Base-by-base conservation (phyloP, 768 basidiomycete species). In the Artomyces pyxidatus region DNA sequence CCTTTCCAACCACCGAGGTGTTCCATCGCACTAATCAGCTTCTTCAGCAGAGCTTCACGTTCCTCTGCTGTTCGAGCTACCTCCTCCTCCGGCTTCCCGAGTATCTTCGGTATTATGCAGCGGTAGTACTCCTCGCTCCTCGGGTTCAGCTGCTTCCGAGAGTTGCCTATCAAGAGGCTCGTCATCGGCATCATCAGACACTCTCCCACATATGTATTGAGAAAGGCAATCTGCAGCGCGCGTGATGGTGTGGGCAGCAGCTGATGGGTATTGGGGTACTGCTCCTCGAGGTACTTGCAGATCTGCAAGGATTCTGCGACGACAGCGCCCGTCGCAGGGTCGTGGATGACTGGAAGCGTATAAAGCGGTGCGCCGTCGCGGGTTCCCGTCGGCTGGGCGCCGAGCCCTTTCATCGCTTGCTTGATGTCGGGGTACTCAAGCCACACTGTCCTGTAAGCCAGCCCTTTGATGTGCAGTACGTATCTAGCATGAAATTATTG, bases 241-340 rank as follows among this genome's bases (percentile, higher is more conserved):
- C 26, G 37, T 19, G 57, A 37, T 6, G 45, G 48, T 6, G 4
- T 14, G 2, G 49, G 54, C 28, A 60, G 32, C 9, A 60, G 41
- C 11, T 28, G 9, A 23, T 47, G 48, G 12, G 27, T 28, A 21
- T 41, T 30, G 4, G 54, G 41, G 37, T 52, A 58, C 6, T 47
- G 27, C 22, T 49, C 48, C 12, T 60, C 59, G 28, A 60, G 49
- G 38, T 56, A 58, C 25, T 45, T 23, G 3, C 47, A 52, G 42
- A 60, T 58, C 5, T 19, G 19, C 37, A 23, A 38, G 6, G 57
- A 60, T 29, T 60, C 57, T 1, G 59, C 35, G 37, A 58, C 43
- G 37, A 48, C 35, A 5, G 30, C 47, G 26, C 42, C 49, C 6
- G 49, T 53, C 22, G 29, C 30, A 14, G 47, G 30, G 45, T 56